Percentiles rank a stretch among this genome's conserved stretches.
Evolutionary conservation across 139 green algal genomes (phyloP).

Genomic region (Microglena sp.): DNA sequence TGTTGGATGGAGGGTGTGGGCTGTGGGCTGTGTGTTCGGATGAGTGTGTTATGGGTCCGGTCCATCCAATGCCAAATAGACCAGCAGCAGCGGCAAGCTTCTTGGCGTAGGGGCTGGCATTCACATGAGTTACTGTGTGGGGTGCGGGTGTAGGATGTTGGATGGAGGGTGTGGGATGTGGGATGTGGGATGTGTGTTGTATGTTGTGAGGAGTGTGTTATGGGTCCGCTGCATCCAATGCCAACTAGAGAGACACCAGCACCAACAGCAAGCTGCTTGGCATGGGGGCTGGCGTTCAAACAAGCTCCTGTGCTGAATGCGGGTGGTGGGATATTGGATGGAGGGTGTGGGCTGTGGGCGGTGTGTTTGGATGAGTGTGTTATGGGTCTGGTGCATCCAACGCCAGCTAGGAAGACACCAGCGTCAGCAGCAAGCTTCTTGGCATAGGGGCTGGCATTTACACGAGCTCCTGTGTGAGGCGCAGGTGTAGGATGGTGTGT

Average conservation of each 20-base stretch:
- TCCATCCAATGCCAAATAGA: conserved; percentile 41
- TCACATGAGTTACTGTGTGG: conserved; percentile 44
- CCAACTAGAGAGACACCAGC: conserved; percentile 50
- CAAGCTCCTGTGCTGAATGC: conserved; percentile 52
- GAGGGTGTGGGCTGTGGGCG: too few species aligned
- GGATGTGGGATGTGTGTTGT: not conserved
- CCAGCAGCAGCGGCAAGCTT: conserved; percentile 64
- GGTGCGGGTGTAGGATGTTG: not conserved
- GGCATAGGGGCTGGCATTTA: conserved; percentile 68
- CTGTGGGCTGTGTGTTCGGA: not conserved
- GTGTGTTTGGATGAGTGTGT: too few species aligned
- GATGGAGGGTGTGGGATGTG: not conserved
- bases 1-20: not conserved
- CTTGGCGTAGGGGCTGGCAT: conserved; percentile 64
- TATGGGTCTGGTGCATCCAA: conserved; percentile 52
- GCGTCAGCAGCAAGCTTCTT: conserved; percentile 63
- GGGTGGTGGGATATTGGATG: too few species aligned
- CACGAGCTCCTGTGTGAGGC: conserved; percentile 30
- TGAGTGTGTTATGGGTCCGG: conserved; percentile 32
- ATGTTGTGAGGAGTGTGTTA: not conserved
- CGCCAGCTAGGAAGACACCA: conserved; percentile 47
- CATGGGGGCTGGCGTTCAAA: conserved; percentile 65
- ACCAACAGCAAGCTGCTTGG: conserved; percentile 63
- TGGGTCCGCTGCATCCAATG: conserved; percentile 47
- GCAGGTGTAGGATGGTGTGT: not conserved